A percentile compares a stretch with the other conserved stretches of the same genome.
Conservation (phyloP, 345 rosid genomes). For the Physaria fendleri region DNA sequence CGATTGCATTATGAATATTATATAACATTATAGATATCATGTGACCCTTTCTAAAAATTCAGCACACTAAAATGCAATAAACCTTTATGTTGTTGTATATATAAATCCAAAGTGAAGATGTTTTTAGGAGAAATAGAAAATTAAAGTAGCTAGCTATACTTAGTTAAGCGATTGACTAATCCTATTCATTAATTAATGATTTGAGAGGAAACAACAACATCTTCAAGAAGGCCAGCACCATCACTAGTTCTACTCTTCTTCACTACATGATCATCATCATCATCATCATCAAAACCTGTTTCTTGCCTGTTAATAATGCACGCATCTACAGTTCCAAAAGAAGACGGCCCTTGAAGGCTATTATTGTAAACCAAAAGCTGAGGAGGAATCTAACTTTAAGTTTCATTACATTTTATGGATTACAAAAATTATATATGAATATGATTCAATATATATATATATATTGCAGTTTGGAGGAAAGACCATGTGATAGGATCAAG, state of each 20-base stretch:
- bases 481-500: slow-evolving; percentile 9
- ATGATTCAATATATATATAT: too few species aligned
- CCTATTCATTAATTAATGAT: slow-evolving; percentile 49
- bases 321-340: background rate
- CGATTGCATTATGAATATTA: too few species aligned
- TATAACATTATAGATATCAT: too few species aligned
- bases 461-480: background rate
- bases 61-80: too few species aligned
- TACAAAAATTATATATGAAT: too few species aligned
- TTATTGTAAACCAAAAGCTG: slow-evolving; percentile 21
- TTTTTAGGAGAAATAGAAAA: background rate
- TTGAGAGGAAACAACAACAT: slow-evolving; percentile 53
- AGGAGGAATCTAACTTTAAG: too few species aligned
- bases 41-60: too few species aligned
- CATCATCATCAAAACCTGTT: background rate
- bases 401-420: too few species aligned
- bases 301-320: background rate
- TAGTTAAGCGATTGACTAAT: background rate
- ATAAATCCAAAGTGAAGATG: too few species aligned
- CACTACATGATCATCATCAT: background rate
- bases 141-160: background rate
- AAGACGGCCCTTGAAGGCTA: background rate
- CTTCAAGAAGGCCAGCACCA: slow-evolving; percentile 66
- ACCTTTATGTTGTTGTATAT: too few species aligned
- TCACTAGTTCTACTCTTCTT: slow-evolving; percentile 7